Evolutionary conservation across 768 basidiomycete genomes (phyloP).

Genomic region (Mycena haematopus): DNA sequence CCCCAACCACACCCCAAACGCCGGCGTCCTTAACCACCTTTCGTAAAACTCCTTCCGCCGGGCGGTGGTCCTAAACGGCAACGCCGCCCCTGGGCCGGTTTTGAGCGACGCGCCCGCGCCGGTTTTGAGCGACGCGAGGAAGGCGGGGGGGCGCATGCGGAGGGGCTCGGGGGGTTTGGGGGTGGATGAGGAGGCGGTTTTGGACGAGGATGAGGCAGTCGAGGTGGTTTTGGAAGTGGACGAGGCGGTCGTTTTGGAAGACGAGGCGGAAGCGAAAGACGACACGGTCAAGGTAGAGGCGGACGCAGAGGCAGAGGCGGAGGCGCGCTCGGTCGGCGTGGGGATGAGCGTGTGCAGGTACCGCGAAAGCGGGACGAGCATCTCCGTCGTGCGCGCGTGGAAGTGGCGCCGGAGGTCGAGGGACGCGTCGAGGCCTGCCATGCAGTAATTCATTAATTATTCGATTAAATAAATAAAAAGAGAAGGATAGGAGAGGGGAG

Average conservation of each 20-base stretch:
- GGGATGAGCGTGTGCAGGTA: conserved; percentile 91
- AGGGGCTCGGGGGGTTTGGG: conserved; percentile 33
- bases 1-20: conserved; percentile 83
- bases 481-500: not conserved
- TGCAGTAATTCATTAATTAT: not conserved
- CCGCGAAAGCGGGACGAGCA: conserved; percentile 89
- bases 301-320: conserved; percentile 33
- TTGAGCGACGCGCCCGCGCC: not conserved
- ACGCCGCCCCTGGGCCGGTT: conserved; percentile 58
- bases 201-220: no score
- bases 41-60: conserved; percentile 80
- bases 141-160: conserved; percentile 68
- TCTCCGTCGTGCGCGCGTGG: conserved; percentile 80
- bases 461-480: no score
- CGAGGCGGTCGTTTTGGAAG: no score
- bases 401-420: conserved; percentile 81
- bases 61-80: conserved; percentile 75
- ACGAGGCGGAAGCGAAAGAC: no score
- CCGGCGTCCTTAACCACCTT: conserved; percentile 75
- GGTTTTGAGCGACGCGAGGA: conserved; percentile 73
- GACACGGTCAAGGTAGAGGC: no score
- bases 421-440: conserved; percentile 64
- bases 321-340: conserved; percentile 58
- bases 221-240: no score
- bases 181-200: no score